phyloP scores from a whole-genome alignment of 1,284 basidiomycete species.

The Hypsizygus ulmarius region DNA sequence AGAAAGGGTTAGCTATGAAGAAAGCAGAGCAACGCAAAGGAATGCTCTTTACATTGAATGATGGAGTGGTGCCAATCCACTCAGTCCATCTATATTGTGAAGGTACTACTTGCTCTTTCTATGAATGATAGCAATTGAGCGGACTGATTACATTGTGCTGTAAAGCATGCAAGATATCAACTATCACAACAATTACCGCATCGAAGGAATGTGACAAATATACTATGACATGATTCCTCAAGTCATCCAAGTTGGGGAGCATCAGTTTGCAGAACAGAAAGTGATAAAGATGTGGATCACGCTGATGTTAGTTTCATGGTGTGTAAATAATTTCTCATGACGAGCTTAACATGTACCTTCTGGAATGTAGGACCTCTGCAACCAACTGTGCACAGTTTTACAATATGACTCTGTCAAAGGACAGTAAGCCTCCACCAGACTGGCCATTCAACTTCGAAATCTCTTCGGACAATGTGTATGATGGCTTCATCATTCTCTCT shows the following conservation, averaged over 20 bases:
- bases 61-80: conserved; percentile 19
- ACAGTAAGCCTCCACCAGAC: conserved; percentile 2
- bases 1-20: too few relatives aligned
- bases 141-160: too few relatives aligned
- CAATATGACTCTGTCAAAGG: conserved; percentile 6
- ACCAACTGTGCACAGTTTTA: conserved; percentile 20
- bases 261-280: conserved; percentile 20
- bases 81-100: conserved; percentile 22
- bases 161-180: too few relatives aligned
- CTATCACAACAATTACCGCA: conserved; percentile 6
- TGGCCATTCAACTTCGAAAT: conserved; percentile 16
- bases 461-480: conserved; percentile 16
- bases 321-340: too few relatives aligned
- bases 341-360: conserved; percentile 6
- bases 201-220: too few relatives aligned
- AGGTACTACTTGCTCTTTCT: too few relatives aligned
- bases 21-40: conserved; percentile 16
- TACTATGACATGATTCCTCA: conserved; percentile 19
- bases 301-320: conserved; percentile 15
- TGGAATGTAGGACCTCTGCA: conserved; percentile 14
- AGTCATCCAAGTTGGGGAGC: conserved; percentile 20
- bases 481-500: conserved; percentile 16
- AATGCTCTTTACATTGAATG: conserved; percentile 19
- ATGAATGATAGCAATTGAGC: too few relatives aligned
- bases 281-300: conserved; percentile 15